Evolutionary conservation across 2,329 filamentous ascomycete species (phyloP), one percentile per base, ranked within the genome.

Genomic region (Paraphaeosphaeria sporulosa): DNA sequence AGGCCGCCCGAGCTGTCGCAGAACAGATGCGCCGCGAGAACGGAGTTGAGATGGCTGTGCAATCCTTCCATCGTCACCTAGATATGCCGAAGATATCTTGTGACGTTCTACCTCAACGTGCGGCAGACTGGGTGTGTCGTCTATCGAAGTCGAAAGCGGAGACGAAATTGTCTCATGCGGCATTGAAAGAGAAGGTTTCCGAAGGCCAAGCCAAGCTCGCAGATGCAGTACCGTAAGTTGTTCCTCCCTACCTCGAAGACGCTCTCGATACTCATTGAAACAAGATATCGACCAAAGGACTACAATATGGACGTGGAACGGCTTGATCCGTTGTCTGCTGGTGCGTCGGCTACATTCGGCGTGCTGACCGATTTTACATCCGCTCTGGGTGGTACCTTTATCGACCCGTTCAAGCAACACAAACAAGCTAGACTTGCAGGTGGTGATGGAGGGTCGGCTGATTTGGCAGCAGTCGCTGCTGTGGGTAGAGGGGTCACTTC

Each of bases 1-100:
- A 51, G 13, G 58, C 69, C 21, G 73, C 72, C 3, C 51, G 59
- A 13, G 49, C 48, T 3, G 61, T 76, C n/a, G 64, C 67, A 1
- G 52, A 61, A 2, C 65, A 66, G 36, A 76, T 76, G 58, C 44
- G 51, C 4, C 38, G 34, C 7, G 73, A 75, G 48, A 38, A 61
- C 17, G 74, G 72, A 10, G 65, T 63, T 21, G 61, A 66, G 55
- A 64, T 57, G 25, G 76, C 56, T 38, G 75, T 61, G 15, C 65
- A 42, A 57, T 74, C 57, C 43, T 76, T 68, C 65, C 75, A 65
- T 59, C 66, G 54, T 32, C 72, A 65, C 57, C 59, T 70, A 38
- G 4, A 3, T 13, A 38, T 38, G 5, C 10, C 10, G 34, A 38
- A 38, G 10, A 38, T 38, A 3, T 38, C 34, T 7, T 38, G 34